Base-by-base conservation (phyloP, 495 filamentous ascomycete genomes). In the Xylaria bambusicola region DNA sequence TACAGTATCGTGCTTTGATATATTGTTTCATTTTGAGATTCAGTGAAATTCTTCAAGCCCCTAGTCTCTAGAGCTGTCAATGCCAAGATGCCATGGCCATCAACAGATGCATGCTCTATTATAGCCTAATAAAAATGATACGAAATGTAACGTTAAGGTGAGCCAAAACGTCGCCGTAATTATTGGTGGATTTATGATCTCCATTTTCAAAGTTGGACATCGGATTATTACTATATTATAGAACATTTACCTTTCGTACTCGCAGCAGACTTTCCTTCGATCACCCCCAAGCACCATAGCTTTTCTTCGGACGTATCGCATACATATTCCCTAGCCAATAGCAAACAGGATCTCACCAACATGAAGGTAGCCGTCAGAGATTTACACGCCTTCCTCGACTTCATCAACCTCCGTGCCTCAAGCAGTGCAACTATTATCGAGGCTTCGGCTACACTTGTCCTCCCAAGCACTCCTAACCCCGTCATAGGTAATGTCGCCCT, bases 401-500 rank as follows among this genome's bases (percentile, higher is more conserved):
- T 44, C 6, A 33, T 60, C n/a, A 60, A 35, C 13, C 57, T 60
- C 13, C 31, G 45, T 33, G 29, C 48, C 6, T 50, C 47, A 5
- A 12, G 24, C 21, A 10, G 47, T 24, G 46, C 57, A 41, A 52
- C 46, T 12, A 60, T 60, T 31, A 23, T 52, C 1, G 48, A 60
- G 35, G 57, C 57, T 18, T 41, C 45, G 12, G 57, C 57, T 12
- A 60, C 57, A 1, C 35, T 60, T 35, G 20, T 53, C 18, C 57
- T 60, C 15, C 46, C 46, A 15, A 48, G 13, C 18, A 49, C 41
- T 6, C 48, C 57, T 1, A 45, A 45, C 10, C 46, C 48, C 29
- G 54, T 60, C 20, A 53, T 49, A 23, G 57, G 57, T 13, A 49
- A 52, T 31, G n/a, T 52, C 17, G 48, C 49, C 21, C 17, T 60